Base-by-base conservation (phyloP, 768 basidiomycete genomes). In the Tylopilus subfusipes region DNA sequence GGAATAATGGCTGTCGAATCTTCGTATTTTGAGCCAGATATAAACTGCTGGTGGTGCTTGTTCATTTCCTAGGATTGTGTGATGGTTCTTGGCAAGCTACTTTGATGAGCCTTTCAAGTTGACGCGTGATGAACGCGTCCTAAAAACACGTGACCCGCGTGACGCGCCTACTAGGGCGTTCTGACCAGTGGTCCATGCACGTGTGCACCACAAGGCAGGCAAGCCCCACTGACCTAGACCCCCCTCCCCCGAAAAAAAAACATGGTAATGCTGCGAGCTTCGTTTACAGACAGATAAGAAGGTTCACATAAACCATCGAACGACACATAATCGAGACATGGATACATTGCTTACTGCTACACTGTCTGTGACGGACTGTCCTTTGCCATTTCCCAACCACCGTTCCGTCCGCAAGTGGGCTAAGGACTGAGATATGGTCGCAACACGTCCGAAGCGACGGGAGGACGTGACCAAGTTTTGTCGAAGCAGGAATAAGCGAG, bases 401-500 rank as follows among this genome's bases (percentile, higher is more conserved):
- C 13, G 10, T 10, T 34, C 25, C 31, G 21, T 40, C n/a, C 11
- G 33, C 46, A 24, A 22, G 22, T 29, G 53, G 25, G 18, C 27
- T 43, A 5, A 62, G 52, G 11, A 53, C 18, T 2, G 60, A 56
- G 5, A 63, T 63, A 30, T 18, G 54, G 64, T 21, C 62, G 58
- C 39, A 68, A 47, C 0, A 46, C 48, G 16, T 60, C 60, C 18
- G 61, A 57, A 27, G 55, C 53, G 2, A 34, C 29, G 13, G 48
- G 55, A 24, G 43, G 56, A 25, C 44, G 48, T 11, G 52, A 44
- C 18, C 50, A 59, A 24, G 40, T 51, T 16, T 61, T 42, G 33
- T 72, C 69, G 36, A 69, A 66, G 30, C 58, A 61, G 8, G 62
- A 62, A 51, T 71, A 68, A 38, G 61, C 53, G 6, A 67, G 65